Base-by-base conservation (phyloP, 2,329 filamentous ascomycete genomes). In the Sclerotinia spermophila region DNA sequence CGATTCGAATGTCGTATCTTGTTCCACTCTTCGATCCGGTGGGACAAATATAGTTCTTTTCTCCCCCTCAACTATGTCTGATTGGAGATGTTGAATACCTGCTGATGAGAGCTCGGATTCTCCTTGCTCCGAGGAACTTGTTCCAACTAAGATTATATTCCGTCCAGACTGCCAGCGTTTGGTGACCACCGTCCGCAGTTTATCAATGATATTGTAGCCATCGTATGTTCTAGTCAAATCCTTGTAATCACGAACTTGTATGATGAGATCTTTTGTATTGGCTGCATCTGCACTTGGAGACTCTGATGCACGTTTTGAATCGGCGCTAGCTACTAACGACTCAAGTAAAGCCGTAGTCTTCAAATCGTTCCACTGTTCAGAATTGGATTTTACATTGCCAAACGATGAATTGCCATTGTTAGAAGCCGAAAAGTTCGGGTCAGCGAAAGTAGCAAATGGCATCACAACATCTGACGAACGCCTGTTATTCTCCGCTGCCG, bases 221-320 rank as follows among this genome's bases (percentile, higher is more conserved):
- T 93, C 89, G 8, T 86, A 80, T 0, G 91, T 90, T 77, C 87
- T 86, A 75, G 86, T 88, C 13, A 99, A 84, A 73, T 96, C 92
- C 68, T 92, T 89, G 77, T 93, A 92, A 79, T 98, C 93, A 78
- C 92, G 88, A 19, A 97, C 82, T 75, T 93, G 93, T 53, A 96
- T 84, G 71, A 98, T 89, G 11, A 68, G 72, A 15, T 67, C 45
- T 48, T 69, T 69, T 11, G 61, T 19, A n/a, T 75, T 62, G 45
- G 53, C 27, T 62, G 76, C 10, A 74, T 61, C 40, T 55, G 27
- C 30, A 55, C 74, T 72, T 8, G 79, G 75, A 30, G 79, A 74
- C 70, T 80, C 82, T 11, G 40, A 59, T 60, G 71, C 72, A 33
- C 77, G 73, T 69, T 80, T 80, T 7, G 73, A 71, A 62, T 85